Base-by-base conservation (phyloP, 2,329 filamentous ascomycete genomes). In the Trichoderma aggressivum region DNA sequence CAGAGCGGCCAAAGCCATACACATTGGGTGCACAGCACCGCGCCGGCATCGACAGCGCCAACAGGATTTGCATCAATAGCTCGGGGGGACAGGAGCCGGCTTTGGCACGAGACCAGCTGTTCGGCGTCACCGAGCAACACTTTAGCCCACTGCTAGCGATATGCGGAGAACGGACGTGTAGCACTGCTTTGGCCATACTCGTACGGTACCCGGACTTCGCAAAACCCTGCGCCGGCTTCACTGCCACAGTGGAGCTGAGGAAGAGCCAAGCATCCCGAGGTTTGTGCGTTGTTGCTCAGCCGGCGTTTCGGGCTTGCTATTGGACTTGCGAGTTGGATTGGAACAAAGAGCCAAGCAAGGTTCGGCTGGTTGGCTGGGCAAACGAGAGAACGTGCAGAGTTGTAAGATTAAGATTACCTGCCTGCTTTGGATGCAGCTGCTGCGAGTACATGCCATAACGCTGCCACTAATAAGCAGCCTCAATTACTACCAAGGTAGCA, bases 211-310 rank as follows among this genome's bases (percentile, higher is more conserved):
- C 24, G 36, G 53, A 39, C 21, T 18, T 62, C 16, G 21, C 39
- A 63, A 63, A 50, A n/a, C 60, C 60, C 66, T 66, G 69, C 69
- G 36, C 61, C 61, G 47, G 50, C 47, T 66, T 65, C 69, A 70
- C 69, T 70, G 69, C 69, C 69, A 70, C 69, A 66, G 60, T 70
- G 60, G 66, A 56, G 64, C 53, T 21, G 47, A 47, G 34, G 28
- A 58, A 61, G 69, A 63, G 18, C 56, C 65, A 69, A 63, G 61
- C 61, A 53, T 36, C n/a, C 55, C 26, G 28, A 36, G 32, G 36
- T 50, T 63, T 47, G 62, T 36, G 62, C 62, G 66, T 61, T 36
- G 39, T 26, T 55, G 28, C 32, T 63, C 58, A 21, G 47, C 36
- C 64, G 30, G 21, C 59, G 26, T 28, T 59, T 28, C 30, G 50